A percentile compares a stretch with the other conserved stretches of the same genome.
These are phyloP conservation scores for Kodamaea fungicola DNA, from an alignment of 1,139 yeast genomes.

Conservation along the genomic window DNA sequence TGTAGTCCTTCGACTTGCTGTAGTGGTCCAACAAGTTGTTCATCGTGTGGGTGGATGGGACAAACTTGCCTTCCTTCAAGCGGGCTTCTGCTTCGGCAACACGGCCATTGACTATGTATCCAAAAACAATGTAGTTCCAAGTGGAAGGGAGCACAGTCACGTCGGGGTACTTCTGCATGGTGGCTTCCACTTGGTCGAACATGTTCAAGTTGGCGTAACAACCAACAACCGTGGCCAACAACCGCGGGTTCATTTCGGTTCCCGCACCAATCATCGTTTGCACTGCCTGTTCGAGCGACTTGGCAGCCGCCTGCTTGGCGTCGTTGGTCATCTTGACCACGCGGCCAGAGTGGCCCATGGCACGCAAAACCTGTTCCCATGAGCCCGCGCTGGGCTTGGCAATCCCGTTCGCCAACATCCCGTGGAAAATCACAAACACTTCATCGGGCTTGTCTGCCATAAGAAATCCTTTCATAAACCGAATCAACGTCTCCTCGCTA, in stretches of 20 bases:
- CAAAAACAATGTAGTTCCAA: conserved; percentile 36
- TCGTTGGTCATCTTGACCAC: conserved; percentile 12
- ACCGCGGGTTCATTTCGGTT: conserved; percentile 24
- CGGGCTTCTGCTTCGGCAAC: conserved; percentile 34
- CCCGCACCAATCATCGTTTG: conserved; percentile 27
- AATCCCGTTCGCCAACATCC: conserved; percentile 25
- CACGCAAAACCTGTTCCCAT: conserved; percentile 37
- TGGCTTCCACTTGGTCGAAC: conserved; percentile 32
- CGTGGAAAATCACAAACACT: conserved; percentile 35
- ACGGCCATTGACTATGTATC: conserved; percentile 28
- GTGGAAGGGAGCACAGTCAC: conserved; percentile 23
- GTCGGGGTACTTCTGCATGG: conserved; percentile 16
- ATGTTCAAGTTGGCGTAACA: conserved; percentile 35
- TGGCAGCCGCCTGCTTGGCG: conserved; percentile 7
- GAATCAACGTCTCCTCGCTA: conserved; percentile 28
- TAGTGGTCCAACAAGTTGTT: conserved; percentile 36
- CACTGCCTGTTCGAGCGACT: conserved; percentile 27
- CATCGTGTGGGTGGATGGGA: conserved; percentile 35
- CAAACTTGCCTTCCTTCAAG: conserved; percentile 25
- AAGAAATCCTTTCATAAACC: conserved; percentile 35
- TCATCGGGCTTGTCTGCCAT: conserved; percentile 26
- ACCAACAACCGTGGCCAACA: conserved; percentile 31
- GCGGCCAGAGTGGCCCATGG: conserved; percentile 16
- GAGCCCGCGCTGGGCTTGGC: conserved; percentile 25
- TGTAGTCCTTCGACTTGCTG: conserved; percentile 27